Evolutionary conservation across 2,329 filamentous ascomycete genomes (phyloP).

Genomic region (Ceratocystis huliohia): DNA sequence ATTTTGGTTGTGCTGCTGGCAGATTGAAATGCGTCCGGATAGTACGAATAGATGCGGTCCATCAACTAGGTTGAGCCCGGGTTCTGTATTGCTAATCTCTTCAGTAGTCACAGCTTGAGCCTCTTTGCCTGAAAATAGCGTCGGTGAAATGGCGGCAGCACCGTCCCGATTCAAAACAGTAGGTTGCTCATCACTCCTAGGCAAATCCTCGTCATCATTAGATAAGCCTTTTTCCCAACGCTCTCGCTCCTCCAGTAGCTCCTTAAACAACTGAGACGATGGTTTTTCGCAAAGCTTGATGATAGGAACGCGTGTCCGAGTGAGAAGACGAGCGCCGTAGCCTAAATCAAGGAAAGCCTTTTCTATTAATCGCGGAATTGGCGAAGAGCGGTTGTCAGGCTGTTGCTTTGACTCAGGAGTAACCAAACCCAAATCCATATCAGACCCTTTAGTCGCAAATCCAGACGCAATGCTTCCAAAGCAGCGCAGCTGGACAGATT

Average conservation of each 20-base stretch:
- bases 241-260: slow-evolving; percentile 50
- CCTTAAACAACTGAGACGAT: slow-evolving; percentile 43
- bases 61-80: background rate
- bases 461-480: slow-evolving; percentile 77
- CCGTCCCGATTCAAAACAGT: background rate
- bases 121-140: background rate
- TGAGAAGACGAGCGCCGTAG: slow-evolving; percentile 63
- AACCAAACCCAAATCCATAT: slow-evolving; percentile 77
- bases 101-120: background rate
- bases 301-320: slow-evolving; percentile 70
- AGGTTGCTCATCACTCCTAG: background rate
- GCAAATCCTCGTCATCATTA: slow-evolving; percentile 6
- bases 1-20: slow-evolving; percentile 15
- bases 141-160: background rate
- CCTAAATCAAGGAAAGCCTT: slow-evolving; percentile 59
- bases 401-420: slow-evolving; percentile 46
- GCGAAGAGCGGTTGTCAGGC: slow-evolving; percentile 42
- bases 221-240: slow-evolving; percentile 55
- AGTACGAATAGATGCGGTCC: slow-evolving; percentile 3
- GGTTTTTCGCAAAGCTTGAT: slow-evolving; percentile 74
- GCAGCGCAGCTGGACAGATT: slow-evolving; percentile 55
- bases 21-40: slow-evolving; percentile 13
- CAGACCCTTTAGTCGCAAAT: slow-evolving; percentile 76
- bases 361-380: slow-evolving; percentile 62
- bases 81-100: background rate